A percentile compares a stretch with the other conserved stretches of the same genome.
These are phyloP conservation scores for Neonectria punicea DNA, from an alignment of 2,329 filamentous ascomycete genomes.

Conservation along the genomic window DNA sequence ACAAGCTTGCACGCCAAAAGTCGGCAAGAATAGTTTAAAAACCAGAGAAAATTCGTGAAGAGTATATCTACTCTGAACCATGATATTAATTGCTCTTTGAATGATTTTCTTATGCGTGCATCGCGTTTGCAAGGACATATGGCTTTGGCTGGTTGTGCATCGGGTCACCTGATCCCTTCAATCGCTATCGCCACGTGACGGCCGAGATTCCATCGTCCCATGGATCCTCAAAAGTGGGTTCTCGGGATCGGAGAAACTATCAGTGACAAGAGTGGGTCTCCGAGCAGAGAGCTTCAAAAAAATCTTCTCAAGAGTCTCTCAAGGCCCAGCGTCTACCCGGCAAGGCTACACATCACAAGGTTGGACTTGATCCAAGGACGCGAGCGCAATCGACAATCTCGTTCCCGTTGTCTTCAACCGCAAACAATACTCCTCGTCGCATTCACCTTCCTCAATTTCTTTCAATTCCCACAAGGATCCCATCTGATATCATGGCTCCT, in stretches of 20 bases:
- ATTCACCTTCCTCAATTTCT: constrained; percentile 32
- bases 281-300: constrained; percentile 52
- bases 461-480: constrained; percentile 37
- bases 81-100: not conserved
- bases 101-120: not conserved
- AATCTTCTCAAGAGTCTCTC: constrained; percentile 46
- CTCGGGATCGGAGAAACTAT: constrained; percentile 42
- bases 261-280: constrained; percentile 36
- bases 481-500: constrained; percentile 47
- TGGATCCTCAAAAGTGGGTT: constrained; percentile 28
- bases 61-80: not conserved
- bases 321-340: constrained; percentile 41
- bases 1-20: constrained; percentile 15
- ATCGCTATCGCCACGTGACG: constrained; percentile 36
- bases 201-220: not conserved
- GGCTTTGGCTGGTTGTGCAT: constrained; percentile 16
- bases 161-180: constrained; percentile 37
- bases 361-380: constrained; percentile 44
- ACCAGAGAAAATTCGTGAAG: not conserved
- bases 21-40: constrained; percentile 26
- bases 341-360: constrained; percentile 47
- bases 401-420: constrained; percentile 29
- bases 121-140: constrained; percentile 3
- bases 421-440: constrained; percentile 34
- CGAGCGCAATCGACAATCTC: constrained; percentile 38